A percentile compares a stretch with the other conserved stretches of the same genome.
phyloP scores from a whole-genome alignment of 1,284 basidiomycete genomes.

The Rhizoctonia solani region DNA sequence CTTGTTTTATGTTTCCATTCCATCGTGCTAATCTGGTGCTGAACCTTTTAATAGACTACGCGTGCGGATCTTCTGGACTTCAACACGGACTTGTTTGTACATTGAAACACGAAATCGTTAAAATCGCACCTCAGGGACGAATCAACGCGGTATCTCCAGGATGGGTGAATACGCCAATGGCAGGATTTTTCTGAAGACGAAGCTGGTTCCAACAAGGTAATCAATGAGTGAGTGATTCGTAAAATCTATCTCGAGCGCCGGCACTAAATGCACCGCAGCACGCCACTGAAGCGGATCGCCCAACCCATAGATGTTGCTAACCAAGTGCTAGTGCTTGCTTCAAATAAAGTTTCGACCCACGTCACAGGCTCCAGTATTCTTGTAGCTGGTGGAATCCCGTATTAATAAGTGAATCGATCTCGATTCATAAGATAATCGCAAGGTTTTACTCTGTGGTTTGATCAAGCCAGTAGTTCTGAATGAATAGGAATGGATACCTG shows the following conservation, averaged over 20 bases:
- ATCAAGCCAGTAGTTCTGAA: too few relatives aligned
- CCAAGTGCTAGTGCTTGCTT: constrained; percentile 43
- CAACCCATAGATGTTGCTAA: constrained; percentile 44
- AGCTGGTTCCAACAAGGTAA: too few relatives aligned
- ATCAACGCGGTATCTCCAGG: constrained; percentile 46
- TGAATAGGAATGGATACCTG: too few relatives aligned
- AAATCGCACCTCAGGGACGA: constrained; percentile 43
- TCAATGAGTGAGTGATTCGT: too few relatives aligned
- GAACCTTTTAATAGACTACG: constrained; percentile 41
- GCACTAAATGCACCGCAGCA: too few relatives aligned
- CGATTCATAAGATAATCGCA: too few relatives aligned
- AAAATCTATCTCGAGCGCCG: too few relatives aligned
- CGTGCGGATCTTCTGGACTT: constrained; percentile 42
- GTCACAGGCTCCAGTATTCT: constrained; percentile 45
- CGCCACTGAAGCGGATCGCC: constrained; percentile 45
- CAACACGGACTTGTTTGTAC: constrained; percentile 44
- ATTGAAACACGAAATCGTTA: constrained; percentile 47
- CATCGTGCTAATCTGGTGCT: too few relatives aligned
- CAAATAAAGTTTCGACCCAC: constrained; percentile 43
- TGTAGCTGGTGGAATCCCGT: constrained; percentile 47
- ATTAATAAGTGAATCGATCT: too few relatives aligned
- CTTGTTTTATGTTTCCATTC: neutral
- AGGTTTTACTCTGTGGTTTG: too few relatives aligned
- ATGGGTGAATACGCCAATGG: constrained; percentile 44
- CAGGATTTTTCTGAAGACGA: constrained; percentile 42